These are phyloP conservation scores for Ceriops tagal DNA, from an alignment of 345 rosid species.

Conservation along the genomic window DNA sequence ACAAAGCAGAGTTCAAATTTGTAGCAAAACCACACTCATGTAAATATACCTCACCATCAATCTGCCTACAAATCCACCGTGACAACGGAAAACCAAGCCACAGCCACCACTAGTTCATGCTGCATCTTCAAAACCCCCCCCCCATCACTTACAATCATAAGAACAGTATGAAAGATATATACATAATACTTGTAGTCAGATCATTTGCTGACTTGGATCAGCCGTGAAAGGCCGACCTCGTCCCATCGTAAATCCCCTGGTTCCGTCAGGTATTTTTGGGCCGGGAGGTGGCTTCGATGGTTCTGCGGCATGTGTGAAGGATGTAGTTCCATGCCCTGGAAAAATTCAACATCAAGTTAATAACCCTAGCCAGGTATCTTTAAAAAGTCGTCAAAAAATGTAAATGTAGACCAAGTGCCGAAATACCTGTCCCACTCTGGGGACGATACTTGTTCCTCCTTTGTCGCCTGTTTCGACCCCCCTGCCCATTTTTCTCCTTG, in stretches of 20 bases:
- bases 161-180: neutral
- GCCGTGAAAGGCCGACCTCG: conserved; percentile 59
- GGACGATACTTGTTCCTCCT: conserved; percentile 54
- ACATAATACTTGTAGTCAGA: neutral
- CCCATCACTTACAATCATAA: no score
- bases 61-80: no score
- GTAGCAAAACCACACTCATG: no score
- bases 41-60: no score
- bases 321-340: conserved; percentile 64
- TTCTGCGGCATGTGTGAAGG: conserved; percentile 42
- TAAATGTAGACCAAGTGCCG: neutral
- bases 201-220: conserved; percentile 17
- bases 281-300: conserved; percentile 79
- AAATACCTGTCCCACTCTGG: conserved; percentile 45
- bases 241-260: conserved; percentile 56
- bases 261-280: conserved; percentile 57
- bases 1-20: no score
- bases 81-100: no score
- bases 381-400: neutral
- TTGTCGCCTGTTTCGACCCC: conserved; percentile 36
- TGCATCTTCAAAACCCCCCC: no score
- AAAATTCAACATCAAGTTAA: neutral
- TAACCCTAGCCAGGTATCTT: neutral
- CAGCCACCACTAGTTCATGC: no score
- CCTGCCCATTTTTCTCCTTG: conserved; percentile 61